Conservation (phyloP, 2,329 filamentous ascomycete genomes). For the Colletotrichum lindemuthianum region DNA sequence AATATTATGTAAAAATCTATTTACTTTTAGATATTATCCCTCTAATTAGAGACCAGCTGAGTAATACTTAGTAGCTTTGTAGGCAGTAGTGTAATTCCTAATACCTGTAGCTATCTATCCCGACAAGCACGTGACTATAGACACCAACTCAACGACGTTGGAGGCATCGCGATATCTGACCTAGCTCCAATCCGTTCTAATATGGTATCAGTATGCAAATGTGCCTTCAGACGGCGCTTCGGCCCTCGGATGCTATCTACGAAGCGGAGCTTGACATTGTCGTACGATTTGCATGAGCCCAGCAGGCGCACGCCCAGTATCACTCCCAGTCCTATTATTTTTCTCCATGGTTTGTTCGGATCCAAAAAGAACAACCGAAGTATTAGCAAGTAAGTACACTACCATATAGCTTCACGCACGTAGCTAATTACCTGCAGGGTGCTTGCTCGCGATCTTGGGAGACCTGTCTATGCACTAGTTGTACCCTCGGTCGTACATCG, state of each 20-base stretch:
- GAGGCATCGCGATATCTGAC: too few species aligned
- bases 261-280: constrained; percentile 40
- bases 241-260: neutral
- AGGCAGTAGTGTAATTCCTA: too few species aligned
- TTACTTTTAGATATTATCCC: too few species aligned
- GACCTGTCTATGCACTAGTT: constrained; percentile 85
- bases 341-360: constrained; percentile 93
- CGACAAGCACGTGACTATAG: too few species aligned
- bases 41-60: too few species aligned
- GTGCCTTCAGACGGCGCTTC: neutral
- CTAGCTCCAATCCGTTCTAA: too few species aligned
- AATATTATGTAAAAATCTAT: too few species aligned
- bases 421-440: constrained; percentile 61
- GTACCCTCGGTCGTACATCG: constrained; percentile 42
- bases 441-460: constrained; percentile 81
- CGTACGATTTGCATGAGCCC: constrained; percentile 75
- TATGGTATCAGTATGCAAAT: too few species aligned
- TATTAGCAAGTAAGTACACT: constrained; percentile 84
- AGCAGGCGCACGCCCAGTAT: constrained; percentile 47
- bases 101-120: too few species aligned
- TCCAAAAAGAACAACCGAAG: constrained; percentile 95
- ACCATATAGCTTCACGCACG: constrained; percentile 30
- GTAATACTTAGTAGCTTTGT: too few species aligned
- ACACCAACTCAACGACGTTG: too few species aligned
- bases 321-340: constrained; percentile 74